Base-by-base conservation (phyloP, 768 basidiomycete genomes). In the Kwoniella heveanensis region DNA sequence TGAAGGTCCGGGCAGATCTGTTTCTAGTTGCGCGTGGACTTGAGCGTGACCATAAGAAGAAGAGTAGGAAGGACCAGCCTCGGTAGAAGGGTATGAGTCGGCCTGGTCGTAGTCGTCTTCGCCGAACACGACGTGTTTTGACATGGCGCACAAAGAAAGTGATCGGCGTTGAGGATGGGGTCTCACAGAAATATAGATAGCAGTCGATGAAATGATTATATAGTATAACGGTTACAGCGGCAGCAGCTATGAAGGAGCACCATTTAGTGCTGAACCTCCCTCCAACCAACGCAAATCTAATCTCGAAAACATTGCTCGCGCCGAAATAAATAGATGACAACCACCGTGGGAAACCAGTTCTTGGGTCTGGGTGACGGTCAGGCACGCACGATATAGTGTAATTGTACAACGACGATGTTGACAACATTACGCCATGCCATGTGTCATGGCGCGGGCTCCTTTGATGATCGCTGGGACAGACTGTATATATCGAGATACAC, bases 301-400 rank as follows among this genome's bases (percentile, higher is more conserved):
- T 44, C 39, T 44, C 39, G 39, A 44, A 44, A 44, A 44, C 39
- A 44, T 44, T 44, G 39, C 6, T 9, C 10, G 15, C 9, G 10
- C 39, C 4, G 39, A 44, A 44, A 44, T 44, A 32, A 6, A 32
- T 32, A n/a, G n/a, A 32, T 32, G 39, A 19, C 10, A n/a, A n/a
- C 48, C 2, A 69, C 60, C 64, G 66, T 63, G 63, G 63, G 64
- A 68, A 60, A 65, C 54, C 56, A n/a, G n/a, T 12, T 19, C n/a
- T 27, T 7, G 6, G 32, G 32, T 36, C 32, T 36, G 32, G n/a
- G n/a, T n/a, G n/a, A n/a, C n/a, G n/a, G 32, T 32, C 32, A 32
- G 32, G n/a, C n/a, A n/a, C n/a, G n/a, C n/a, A n/a, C n/a, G n/a
- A n/a, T n/a, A n/a, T n/a, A n/a, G n/a, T n/a, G n/a, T n/a, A n/a